Base-by-base conservation (phyloP, 2,329 filamentous ascomycete species). In the Colletotrichum euphorbiae region DNA sequence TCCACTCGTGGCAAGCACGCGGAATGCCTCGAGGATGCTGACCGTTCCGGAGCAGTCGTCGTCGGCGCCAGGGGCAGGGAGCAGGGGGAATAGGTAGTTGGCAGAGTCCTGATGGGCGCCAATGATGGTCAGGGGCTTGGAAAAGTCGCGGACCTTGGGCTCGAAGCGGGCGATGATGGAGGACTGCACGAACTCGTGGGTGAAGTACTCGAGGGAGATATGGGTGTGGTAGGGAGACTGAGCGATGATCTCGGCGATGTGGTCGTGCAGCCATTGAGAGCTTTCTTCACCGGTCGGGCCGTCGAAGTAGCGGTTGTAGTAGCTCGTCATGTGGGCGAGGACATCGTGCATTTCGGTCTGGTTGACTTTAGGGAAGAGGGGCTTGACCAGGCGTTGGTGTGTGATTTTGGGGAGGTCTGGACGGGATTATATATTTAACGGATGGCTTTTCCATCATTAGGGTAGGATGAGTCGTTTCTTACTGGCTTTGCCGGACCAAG, bases 81-180 rank as follows among this genome's bases (percentile, higher is more conserved):
- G 83, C 46, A 92, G 80, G 0, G 90, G 91, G 48, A 92, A 82
- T 74, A 91, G 89, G 66, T 92, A 82, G 76, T 93, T 93, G 76
- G 92, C 91, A 74, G 89, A 91, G 77, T 93, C 91, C 73, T 92
- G 90, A 75, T 92, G 90, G 2, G 90, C 89, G 62, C 91, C 90
- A 71, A 93, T 85, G 36, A 93, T 88, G 40, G 76, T 78, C 64
- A 77, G 52, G 12, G 76, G 76, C 17, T 72, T 71, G 42, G 71
- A 73, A 69, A 72, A 75, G 70, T 80, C 77, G 67, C 74, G 74
- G 24, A 79, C 73, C 67, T 79, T 79, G 52, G 78, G 77, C 67
- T 80, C 78, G 72, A 93, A 88, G 15, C 89, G 90, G 21, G 90
- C 91, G 73, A 93, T 91, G 73, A 93, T 89, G 73, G 87, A 90